Percentiles rank a stretch among this genome's conserved stretches.
These are phyloP conservation scores for Daldinia caldariorum DNA, from an alignment of 495 filamentous ascomycete species.

Conservation along the genomic window DNA sequence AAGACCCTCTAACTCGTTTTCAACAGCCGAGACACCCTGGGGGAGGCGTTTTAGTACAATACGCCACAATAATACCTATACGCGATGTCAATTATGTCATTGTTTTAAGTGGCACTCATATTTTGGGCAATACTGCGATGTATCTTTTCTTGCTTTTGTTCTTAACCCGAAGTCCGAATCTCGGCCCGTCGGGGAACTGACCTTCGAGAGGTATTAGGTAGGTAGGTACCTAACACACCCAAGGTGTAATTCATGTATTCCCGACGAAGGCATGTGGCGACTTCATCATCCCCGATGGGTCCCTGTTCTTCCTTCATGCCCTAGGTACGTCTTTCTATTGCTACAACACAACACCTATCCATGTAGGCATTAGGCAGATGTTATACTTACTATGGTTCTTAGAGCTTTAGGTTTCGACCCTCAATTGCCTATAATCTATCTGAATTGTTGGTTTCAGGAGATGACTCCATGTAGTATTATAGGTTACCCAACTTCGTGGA, in stretches of 20 bases:
- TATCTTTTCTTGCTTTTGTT: background rate
- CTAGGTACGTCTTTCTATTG: background rate
- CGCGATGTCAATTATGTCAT: constrained; percentile 29
- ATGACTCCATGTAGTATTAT: background rate
- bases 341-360: too few relatives aligned
- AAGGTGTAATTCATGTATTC: constrained; percentile 8
- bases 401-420: background rate
- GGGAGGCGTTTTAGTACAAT: constrained; percentile 21
- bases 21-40: constrained; percentile 28
- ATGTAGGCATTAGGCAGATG: background rate
- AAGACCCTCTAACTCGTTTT: constrained; percentile 12
- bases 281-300: background rate
- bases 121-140: background rate
- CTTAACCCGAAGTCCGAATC: constrained; percentile 12
- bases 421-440: too few relatives aligned
- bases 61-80: constrained; percentile 20
- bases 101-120: constrained; percentile 10
- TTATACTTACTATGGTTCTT: background rate
- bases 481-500: background rate
- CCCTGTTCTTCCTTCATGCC: background rate
- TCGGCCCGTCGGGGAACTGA: constrained; percentile 15
- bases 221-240: background rate
- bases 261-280: constrained; percentile 22
- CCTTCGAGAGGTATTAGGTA: background rate
- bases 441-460: constrained; percentile 11